These are phyloP conservation scores for Citrus inodora DNA, from an alignment of 345 rosid species.

Conservation along the genomic window DNA sequence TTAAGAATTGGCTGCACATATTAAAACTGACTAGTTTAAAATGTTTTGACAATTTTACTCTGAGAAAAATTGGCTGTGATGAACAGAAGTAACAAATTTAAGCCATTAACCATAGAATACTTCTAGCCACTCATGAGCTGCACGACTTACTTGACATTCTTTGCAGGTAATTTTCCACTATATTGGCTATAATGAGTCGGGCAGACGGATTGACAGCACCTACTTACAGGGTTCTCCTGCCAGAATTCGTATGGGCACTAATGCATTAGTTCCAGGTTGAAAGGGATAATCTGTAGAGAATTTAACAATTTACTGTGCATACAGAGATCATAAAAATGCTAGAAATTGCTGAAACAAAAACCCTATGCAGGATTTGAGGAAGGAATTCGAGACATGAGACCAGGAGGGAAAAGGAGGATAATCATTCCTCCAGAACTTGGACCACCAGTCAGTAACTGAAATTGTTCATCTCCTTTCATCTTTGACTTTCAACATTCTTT, in stretches of 20 bases:
- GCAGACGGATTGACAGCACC: conserved; percentile 89
- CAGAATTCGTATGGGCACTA: conserved; percentile 81
- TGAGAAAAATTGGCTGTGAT: not conserved
- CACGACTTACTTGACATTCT: conserved; percentile 10
- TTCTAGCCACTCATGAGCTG: conserved; percentile 11
- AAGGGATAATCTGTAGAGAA: not conserved
- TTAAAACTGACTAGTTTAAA: not conserved
- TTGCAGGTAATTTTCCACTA: conserved; percentile 83
- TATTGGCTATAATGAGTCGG: conserved; percentile 87
- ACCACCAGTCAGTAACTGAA: conserved; percentile 74
- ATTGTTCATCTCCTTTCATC: not conserved
- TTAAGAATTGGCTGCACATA: not conserved
- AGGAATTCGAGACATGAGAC: conserved; percentile 87
- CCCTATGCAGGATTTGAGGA: conserved; percentile 75
- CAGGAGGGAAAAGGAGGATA: conserved; percentile 90
- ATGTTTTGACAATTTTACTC: not conserved
- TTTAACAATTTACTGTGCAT: not conserved
- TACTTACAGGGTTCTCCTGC: conserved; percentile 88
- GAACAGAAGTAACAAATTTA: not conserved
- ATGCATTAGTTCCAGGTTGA: conserved; percentile 87
- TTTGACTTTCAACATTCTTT: not conserved
- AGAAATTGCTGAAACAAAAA: conserved; percentile 5
- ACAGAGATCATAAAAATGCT: not conserved
- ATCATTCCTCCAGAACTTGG: conserved; percentile 97
- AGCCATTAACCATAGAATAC: not conserved